Percentiles rank a stretch among this genome's conserved stretches.
phyloP scores from a whole-genome alignment of 176 grass and related monocot genomes.

The Oryza brachyantha region DNA sequence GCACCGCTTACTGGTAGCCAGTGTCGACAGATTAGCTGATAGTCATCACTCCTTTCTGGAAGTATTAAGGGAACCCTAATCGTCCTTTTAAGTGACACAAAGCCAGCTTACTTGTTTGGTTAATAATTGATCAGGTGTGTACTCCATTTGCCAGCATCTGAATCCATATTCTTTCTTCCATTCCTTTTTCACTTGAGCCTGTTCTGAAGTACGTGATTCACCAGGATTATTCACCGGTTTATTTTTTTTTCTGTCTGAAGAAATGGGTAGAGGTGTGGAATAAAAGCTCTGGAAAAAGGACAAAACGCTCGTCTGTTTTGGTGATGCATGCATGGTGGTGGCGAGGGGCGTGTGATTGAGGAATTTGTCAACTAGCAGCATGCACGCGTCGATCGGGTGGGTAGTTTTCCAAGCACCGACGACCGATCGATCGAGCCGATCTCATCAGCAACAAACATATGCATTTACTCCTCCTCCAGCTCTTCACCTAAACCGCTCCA shows the following conservation, averaged over 20 bases:
- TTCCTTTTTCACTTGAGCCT: not conserved
- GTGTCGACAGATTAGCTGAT: not conserved
- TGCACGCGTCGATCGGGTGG: not conserved
- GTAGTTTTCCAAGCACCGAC: not conserved
- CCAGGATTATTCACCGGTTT: not conserved
- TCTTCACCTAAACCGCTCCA: not conserved
- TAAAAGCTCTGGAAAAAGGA: not conserved
- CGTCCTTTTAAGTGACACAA: not conserved
- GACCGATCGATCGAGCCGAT: not conserved
- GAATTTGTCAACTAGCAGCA: slow-evolving; percentile 44
- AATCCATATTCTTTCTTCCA: not conserved
- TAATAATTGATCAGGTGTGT: not conserved
- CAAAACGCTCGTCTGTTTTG: slow-evolving; percentile 35
- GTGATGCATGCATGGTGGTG: slow-evolving; percentile 32
- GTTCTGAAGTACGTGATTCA: not conserved
- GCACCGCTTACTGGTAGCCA: not conserved
- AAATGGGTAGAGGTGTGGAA: not conserved
- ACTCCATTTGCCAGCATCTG: not conserved
- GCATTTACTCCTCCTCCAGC: not conserved
- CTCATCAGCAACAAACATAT: not conserved
- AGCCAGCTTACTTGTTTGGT: not conserved
- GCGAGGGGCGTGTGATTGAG: slow-evolving; percentile 35
- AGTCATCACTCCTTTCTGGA: not conserved
- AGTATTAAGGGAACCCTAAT: not conserved
- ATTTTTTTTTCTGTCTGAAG: not conserved